A percentile compares a stretch with the other conserved stretches of the same genome.
Conservation (phyloP, 441 rosid species). For the Hura crepitans region DNA sequence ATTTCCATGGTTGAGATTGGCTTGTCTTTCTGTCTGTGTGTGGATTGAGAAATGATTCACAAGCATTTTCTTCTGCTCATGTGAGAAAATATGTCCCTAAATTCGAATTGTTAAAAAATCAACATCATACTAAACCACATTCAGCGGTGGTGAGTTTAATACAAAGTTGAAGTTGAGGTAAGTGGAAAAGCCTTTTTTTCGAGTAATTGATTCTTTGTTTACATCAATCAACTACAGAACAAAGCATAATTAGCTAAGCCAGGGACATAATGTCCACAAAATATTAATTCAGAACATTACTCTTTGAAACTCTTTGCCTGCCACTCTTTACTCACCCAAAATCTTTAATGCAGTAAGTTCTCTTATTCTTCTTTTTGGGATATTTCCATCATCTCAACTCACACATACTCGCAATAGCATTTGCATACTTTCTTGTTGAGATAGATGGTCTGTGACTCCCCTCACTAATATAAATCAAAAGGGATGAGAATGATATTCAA, state of each 20-base stretch:
- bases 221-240: neutral
- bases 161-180: too few species aligned
- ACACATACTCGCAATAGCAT: too few species aligned
- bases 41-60: neutral
- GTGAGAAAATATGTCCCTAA: neutral
- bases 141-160: neutral
- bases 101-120: neutral
- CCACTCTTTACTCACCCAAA: neutral
- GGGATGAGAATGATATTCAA: too few species aligned
- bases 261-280: neutral
- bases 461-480: too few species aligned
- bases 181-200: neutral
- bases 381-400: too few species aligned
- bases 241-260: neutral
- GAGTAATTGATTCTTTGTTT: neutral
- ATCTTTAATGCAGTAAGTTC: neutral
- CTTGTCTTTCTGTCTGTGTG: neutral
- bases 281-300: neutral
- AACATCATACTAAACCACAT: neutral
- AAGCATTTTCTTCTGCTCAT: neutral
- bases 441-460: too few species aligned
- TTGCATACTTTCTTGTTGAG: too few species aligned
- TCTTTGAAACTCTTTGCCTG: neutral
- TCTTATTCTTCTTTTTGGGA: neutral
- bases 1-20: too few species aligned